Base-by-base conservation (phyloP, 257 asterid species). In the Haberlea rhodopensis region DNA sequence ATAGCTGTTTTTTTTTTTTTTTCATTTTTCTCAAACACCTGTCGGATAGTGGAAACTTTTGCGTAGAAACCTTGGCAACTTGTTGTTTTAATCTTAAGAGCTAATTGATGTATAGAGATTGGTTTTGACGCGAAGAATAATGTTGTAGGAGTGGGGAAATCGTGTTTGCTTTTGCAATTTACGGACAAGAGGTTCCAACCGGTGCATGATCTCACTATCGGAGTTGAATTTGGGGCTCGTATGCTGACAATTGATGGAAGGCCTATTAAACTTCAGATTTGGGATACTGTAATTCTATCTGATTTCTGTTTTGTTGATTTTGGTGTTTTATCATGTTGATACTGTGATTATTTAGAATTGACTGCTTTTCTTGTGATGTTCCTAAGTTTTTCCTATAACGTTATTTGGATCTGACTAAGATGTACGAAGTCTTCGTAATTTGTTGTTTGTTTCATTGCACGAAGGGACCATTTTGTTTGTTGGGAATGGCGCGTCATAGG, bases 181-280 rank as follows among this genome's bases (percentile, higher is more conserved):
- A 82, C 88, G 9, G 88, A 84, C 55, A 84, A 79, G 81, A 73
- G 91, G 82, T 82, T 81, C 60, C 85, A 81, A 62, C 87, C 90
- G 4, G 85, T 84, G 73, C 90, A 84, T 69, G 87, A 84, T 71
- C 84, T 84, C 72, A 84, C 91, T 1, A 84, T 84, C 32, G 91
- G 91, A 63, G 91, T 84, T 32, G 91, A 84, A 65, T 84, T 81
- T 65, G 91, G 86, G 34, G 86, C 91, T 43, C 84, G 91, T 6
- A 82, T 79, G 86, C 73, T 82, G 28, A 79, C 79, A 20, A 73
- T 84, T 25, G 88, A 82, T 16, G 81, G 80, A 71, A 62, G 78
- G 66, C 91, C 86, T 53, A 63, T 84, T 60, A 81, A 82, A 80
- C 81, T 84, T 71, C 88, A 84, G 83, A 84, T 84, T 63, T 82